Base-by-base conservation (phyloP, 257 asterid genomes). In the Leptodermis oblonga region DNA sequence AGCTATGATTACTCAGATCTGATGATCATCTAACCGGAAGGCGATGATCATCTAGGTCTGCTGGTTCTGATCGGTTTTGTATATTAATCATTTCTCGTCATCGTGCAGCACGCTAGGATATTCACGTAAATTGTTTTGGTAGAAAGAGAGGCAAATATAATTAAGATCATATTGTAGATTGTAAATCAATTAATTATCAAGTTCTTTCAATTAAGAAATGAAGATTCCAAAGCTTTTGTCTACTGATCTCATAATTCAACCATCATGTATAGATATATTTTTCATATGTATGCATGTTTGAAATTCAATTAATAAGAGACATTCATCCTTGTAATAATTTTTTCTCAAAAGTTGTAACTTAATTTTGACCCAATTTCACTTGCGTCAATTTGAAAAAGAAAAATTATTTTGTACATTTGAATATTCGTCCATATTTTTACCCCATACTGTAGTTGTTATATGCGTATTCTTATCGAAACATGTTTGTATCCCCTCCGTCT, bases 1-100 rank as follows among this genome's bases (percentile, higher is more conserved):
- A 84, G 71, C 81, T 83, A 78, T 69, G 88, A 83, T 81, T 68
- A 79, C 0, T 77, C 88, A 26, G 54, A 54, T 43, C 65, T 74
- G 72, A 68, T 68, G 51, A 12, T 69, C 43, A 12, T 69, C 43
- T 74, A 65, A 73, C 52, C 5, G 46, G 15, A n/a, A n/a, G n/a
- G 59, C 30, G 11, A n/a, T n/a, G n/a, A n/a, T n/a, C n/a, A n/a
- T n/a, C n/a, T n/a, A n/a, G n/a, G n/a, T n/a, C n/a, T n/a, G n/a
- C n/a, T n/a, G n/a, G 31, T 49, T 49, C 23, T 20, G 59, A 52
- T 52, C 30, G 10, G 59, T 52, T 22, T 52, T n/a, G n/a, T n/a
- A n/a, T n/a, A n/a, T n/a, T n/a, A n/a, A n/a, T n/a, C n/a, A n/a
- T n/a, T n/a, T n/a, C n/a, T n/a, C n/a, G n/a, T n/a, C n/a, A n/a